phyloP scores from a whole-genome alignment of 176 grass and related monocot genomes.

The Bolboschoenus planiculmis region DNA sequence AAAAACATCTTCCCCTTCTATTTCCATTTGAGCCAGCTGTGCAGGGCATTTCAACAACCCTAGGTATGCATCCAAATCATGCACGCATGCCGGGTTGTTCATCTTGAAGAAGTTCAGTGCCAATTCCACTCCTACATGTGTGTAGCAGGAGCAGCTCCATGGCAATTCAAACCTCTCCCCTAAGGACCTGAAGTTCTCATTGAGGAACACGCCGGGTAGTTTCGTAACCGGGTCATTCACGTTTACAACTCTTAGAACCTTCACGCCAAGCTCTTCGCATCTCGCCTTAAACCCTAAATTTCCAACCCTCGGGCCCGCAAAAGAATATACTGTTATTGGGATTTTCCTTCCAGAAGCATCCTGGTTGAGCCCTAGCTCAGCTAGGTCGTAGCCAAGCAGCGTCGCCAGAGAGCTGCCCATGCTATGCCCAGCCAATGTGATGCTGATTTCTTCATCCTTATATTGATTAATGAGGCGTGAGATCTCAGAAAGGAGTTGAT shows the following conservation, averaged over 20 bases:
- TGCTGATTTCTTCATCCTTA: conserved; percentile 51
- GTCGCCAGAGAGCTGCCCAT: conserved; percentile 82
- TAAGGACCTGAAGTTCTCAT: conserved; percentile 41
- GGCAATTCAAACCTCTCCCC: conserved; percentile 37
- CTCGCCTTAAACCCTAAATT: conserved; percentile 60
- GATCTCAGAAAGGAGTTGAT: conserved; percentile 63
- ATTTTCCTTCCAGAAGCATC: not conserved
- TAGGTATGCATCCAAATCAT: conserved; percentile 65
- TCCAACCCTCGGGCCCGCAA: conserved; percentile 56
- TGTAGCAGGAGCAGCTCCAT: conserved; percentile 58
- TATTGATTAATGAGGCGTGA: conserved; percentile 31
- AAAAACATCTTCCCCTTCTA: conserved; percentile 32
- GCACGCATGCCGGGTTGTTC: conserved; percentile 53
- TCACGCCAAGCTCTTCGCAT: conserved; percentile 60
- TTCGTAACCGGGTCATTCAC: conserved; percentile 68
- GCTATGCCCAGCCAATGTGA: conserved; percentile 67
- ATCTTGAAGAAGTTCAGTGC: conserved; percentile 65
- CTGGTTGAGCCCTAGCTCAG: conserved; percentile 47
- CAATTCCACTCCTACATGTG: conserved; percentile 66
- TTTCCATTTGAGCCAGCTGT: conserved; percentile 29
- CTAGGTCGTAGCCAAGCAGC: conserved; percentile 65
- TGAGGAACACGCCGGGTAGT: conserved; percentile 57
- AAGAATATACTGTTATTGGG: conserved; percentile 66
- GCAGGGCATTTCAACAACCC: conserved; percentile 50
- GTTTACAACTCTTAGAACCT: conserved; percentile 65